Conservation (phyloP, 176 grass and related monocot species). For the Thalia dealbata region DNA sequence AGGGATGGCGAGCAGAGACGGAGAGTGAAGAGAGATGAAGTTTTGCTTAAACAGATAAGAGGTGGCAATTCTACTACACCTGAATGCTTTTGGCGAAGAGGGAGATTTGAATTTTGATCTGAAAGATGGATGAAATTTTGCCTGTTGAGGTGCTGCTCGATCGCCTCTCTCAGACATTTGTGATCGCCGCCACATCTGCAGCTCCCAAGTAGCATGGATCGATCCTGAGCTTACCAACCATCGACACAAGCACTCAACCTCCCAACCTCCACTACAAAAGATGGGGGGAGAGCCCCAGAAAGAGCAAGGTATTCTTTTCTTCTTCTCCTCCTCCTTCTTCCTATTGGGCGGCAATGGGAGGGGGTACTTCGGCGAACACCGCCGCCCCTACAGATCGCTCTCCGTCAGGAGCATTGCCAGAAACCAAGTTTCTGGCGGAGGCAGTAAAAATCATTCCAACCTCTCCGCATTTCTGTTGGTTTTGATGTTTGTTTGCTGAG, state of each 20-base stretch:
- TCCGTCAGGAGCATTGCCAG: slow-evolving; percentile 9
- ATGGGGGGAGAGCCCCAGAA: background rate
- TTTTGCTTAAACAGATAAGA: no score
- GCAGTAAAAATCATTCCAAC: slow-evolving; percentile 1
- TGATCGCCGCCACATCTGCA: no score
- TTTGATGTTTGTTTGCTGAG: background rate
- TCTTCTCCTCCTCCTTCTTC: background rate
- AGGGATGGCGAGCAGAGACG: no score
- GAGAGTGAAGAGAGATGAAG: no score
- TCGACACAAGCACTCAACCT: background rate
- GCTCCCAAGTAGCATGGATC: background rate
- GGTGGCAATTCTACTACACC: no score
- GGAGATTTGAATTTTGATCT: no score
- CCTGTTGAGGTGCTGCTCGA: no score
- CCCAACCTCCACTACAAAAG: background rate
- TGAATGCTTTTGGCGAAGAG: no score
- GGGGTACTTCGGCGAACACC: background rate
- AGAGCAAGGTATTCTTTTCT: background rate
- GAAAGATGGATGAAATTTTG: no score
- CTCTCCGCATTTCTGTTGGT: no score
- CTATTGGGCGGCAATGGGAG: background rate
- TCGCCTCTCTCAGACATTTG: no score
- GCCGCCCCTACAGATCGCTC: background rate
- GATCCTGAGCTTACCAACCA: background rate
- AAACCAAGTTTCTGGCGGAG: slow-evolving; percentile 10